Percentiles rank a stretch among this genome's conserved stretches.
Conservation (phyloP, 2,329 filamentous ascomycete species). For the Cryphonectria carpinicola region DNA sequence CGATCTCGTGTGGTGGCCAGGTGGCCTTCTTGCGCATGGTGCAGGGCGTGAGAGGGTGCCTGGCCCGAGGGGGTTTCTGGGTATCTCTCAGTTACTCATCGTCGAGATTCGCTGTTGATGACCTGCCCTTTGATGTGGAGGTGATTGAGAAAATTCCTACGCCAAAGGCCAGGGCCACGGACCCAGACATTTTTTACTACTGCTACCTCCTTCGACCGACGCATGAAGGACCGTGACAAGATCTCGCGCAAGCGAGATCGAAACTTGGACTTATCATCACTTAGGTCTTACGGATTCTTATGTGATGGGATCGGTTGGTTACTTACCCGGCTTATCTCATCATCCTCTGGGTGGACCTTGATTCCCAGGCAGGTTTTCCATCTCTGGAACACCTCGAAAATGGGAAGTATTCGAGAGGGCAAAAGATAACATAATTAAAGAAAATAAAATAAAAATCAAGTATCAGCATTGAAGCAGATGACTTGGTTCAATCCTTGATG, state of each 20-base stretch:
- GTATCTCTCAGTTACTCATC: constrained; percentile 53
- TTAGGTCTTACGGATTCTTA: neutral
- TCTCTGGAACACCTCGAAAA: neutral
- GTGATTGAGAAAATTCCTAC: constrained; percentile 48
- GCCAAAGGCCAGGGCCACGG: constrained; percentile 44
- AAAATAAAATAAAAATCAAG: neutral
- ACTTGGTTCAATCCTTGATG: neutral
- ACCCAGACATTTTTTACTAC: constrained; percentile 52
- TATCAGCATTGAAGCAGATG: neutral
- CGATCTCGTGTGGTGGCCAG: constrained; percentile 50
- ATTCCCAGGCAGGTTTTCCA: neutral
- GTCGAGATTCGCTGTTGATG: constrained; percentile 43
- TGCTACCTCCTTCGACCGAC: constrained; percentile 48
- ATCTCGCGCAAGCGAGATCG: neutral
- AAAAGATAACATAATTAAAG: neutral
- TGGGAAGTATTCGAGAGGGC: neutral
- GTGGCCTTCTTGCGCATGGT: constrained; percentile 45
- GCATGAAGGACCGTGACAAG: neutral
- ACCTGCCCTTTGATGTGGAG: constrained; percentile 47
- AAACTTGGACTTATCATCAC: neutral
- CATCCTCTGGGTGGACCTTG: neutral
- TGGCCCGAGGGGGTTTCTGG: constrained; percentile 47
- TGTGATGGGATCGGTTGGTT: neutral
- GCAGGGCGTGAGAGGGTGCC: constrained; percentile 39
- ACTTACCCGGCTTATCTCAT: neutral